These are phyloP conservation scores for Panellus pusillus DNA, from an alignment of 768 basidiomycete genomes.

Conservation along the genomic window DNA sequence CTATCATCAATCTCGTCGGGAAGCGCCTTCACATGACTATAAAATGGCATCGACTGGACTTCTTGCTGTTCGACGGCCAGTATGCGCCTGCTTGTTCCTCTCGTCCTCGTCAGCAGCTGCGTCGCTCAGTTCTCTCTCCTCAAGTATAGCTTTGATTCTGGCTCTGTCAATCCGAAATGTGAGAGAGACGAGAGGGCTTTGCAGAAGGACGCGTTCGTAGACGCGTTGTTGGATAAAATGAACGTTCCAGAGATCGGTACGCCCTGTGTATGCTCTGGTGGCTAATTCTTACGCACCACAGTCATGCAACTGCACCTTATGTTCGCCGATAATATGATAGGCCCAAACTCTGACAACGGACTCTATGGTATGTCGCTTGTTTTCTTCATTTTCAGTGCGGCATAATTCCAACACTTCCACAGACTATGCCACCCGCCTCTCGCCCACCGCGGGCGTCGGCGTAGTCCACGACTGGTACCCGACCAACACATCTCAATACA, in stretches of 20 bases:
- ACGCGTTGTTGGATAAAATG: slow-evolving; percentile 17
- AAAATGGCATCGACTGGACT: too few species aligned
- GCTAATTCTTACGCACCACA: neutral
- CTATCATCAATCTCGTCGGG: too few species aligned
- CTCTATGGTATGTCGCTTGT: slow-evolving; percentile 9
- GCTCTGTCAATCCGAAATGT: slow-evolving; percentile 9
- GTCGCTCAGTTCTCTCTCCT: slow-evolving; percentile 9
- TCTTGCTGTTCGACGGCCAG: too few species aligned
- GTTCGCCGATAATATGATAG: slow-evolving; percentile 22
- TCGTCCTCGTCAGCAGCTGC: slow-evolving; percentile 2
- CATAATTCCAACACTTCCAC: neutral
- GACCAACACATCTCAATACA: slow-evolving; percentile 22
- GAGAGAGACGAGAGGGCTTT: slow-evolving; percentile 5
- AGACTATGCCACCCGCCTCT: slow-evolving; percentile 15
- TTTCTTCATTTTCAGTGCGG: neutral
- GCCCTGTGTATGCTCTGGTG: neutral
- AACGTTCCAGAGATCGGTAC: slow-evolving; percentile 19
- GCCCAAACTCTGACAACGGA: slow-evolving; percentile 17
- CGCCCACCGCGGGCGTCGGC: slow-evolving; percentile 13
- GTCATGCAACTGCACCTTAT: slow-evolving; percentile 20
- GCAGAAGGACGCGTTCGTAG: slow-evolving; percentile 18
- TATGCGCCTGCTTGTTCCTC: slow-evolving; percentile 3
- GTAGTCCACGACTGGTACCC: slow-evolving; percentile 24
- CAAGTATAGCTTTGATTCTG: slow-evolving; percentile 18
- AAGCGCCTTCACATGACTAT: too few species aligned